Percentiles rank a stretch among this genome's conserved stretches.
These are phyloP conservation scores for Phaeosphaeriaceae sp. DNA, from an alignment of 2,329 filamentous ascomycete species.

Conservation along the genomic window DNA sequence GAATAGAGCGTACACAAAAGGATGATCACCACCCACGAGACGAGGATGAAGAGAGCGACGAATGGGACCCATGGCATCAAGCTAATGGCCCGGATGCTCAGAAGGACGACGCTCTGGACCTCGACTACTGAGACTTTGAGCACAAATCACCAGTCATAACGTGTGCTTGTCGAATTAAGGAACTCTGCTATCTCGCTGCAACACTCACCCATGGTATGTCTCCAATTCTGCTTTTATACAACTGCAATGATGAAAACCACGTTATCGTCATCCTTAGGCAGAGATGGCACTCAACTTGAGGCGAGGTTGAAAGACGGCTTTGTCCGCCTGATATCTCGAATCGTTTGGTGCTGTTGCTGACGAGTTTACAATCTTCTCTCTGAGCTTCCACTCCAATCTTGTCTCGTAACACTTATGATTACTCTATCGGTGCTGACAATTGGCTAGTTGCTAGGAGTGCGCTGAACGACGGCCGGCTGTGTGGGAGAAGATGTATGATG, in stretches of 20 bases:
- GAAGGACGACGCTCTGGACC: conserved; percentile 47
- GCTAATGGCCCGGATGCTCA: conserved; percentile 54
- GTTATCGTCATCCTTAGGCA: conserved; percentile 98
- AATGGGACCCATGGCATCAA: conserved; percentile 54
- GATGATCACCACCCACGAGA: conserved; percentile 14
- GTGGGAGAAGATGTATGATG: neutral
- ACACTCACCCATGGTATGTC: neutral
- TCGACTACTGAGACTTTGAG: conserved; percentile 54
- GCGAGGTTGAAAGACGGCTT: conserved; percentile 24
- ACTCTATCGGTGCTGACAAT: neutral
- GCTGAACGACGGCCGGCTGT: neutral
- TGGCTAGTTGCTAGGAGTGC: neutral
- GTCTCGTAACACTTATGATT: neutral
- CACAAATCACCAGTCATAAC: neutral
- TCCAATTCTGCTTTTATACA: neutral
- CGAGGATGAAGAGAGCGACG: conserved; percentile 44
- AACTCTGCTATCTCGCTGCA: neutral
- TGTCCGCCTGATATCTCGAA: conserved; percentile 27
- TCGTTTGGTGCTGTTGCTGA: conserved; percentile 33
- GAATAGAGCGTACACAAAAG: conserved; percentile 25
- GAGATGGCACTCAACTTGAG: conserved; percentile 54
- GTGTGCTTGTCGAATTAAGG: neutral
- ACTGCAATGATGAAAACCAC: conserved; percentile 78
- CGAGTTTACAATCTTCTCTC: conserved; percentile 49
- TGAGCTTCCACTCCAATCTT: conserved; percentile 21